phyloP scores from a whole-genome alignment of 2,329 filamentous ascomycete genomes.

The Scorias spongiosa region DNA sequence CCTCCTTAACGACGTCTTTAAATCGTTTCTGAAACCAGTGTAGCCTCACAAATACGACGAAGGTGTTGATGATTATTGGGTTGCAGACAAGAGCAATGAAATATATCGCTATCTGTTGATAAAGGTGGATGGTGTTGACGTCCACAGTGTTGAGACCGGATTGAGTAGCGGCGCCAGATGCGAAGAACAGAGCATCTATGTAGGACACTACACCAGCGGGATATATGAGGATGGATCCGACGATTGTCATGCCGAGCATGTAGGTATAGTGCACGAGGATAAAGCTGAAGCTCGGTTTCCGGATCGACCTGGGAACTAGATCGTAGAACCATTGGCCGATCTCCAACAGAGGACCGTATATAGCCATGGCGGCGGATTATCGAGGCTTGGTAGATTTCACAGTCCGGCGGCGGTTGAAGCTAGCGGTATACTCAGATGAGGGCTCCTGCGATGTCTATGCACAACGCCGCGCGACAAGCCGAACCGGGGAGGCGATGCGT shows the following conservation, averaged over 20 bases:
- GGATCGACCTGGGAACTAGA: not conserved
- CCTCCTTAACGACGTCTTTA: constrained; percentile 64
- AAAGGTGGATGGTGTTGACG: constrained; percentile 30
- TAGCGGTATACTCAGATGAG: too few species aligned
- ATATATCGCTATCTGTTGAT: constrained; percentile 50
- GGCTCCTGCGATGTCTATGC: too few species aligned
- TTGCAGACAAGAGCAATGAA: constrained; percentile 59
- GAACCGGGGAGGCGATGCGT: too few species aligned
- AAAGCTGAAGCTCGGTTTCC: constrained; percentile 44
- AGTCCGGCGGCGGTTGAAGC: too few species aligned
- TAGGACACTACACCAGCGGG: constrained; percentile 50
- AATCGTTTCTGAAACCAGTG: constrained; percentile 99
- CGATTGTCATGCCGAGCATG: constrained; percentile 52
- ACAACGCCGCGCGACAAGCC: too few species aligned
- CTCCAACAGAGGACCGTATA: not conserved
- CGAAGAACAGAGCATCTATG: constrained; percentile 79
- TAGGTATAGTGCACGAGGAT: constrained; percentile 78
- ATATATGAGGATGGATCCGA: constrained; percentile 67
- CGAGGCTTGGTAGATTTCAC: not conserved
- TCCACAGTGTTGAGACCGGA: constrained; percentile 73
- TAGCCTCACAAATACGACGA: constrained; percentile 78
- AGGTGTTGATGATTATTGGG: constrained; percentile 70
- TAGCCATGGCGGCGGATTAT: not conserved
- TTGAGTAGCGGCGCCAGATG: constrained; percentile 75
- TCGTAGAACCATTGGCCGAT: not conserved